Conservation (phyloP, 208 protist species). For the Trypanosoma melophagium region DNA sequence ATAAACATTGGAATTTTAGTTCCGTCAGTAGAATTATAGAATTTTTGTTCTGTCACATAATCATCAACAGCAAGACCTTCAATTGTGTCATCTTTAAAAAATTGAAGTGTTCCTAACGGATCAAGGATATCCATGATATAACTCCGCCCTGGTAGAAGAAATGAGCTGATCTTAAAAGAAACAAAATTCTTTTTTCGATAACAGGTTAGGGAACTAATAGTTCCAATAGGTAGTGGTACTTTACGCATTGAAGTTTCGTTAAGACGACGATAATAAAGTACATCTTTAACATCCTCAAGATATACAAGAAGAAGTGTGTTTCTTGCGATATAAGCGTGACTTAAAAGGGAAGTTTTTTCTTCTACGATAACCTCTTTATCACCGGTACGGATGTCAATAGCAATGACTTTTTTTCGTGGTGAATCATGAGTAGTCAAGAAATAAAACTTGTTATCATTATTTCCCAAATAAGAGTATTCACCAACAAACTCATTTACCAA, state of each 20-base stretch:
- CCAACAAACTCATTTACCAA: conserved; percentile 85
- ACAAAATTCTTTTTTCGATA: conserved; percentile 70
- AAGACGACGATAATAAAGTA: conserved; percentile 78
- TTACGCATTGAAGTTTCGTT: conserved; percentile 29
- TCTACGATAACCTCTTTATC: conserved; percentile 63
- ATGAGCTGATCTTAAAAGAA: conserved; percentile 91
- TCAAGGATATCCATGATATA: conserved; percentile 79
- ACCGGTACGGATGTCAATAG: conserved; percentile 60
- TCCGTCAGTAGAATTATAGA: conserved; percentile 89
- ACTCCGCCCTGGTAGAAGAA: conserved; percentile 82
- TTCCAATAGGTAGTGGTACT: conserved; percentile 86
- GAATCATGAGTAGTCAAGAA: conserved; percentile 91
- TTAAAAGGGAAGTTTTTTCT: conserved; percentile 73
- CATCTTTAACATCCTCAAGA: conserved; percentile 93
- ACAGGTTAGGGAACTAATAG: conserved; percentile 48
- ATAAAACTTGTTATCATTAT: conserved; percentile 81
- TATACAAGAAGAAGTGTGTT: conserved; percentile 86
- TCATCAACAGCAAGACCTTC: conserved; percentile 64
- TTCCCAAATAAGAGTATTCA: conserved; percentile 88
- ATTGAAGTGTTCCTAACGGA: conserved; percentile 48
- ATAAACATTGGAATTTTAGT: conserved; percentile 95
- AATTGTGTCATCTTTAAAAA: conserved; percentile 76
- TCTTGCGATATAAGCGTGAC: conserved; percentile 44
- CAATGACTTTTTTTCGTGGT: conserved; percentile 84
- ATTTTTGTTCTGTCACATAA: conserved; percentile 88